Percentiles rank a stretch among this genome's conserved stretches.
Conservation (phyloP, 2,329 filamentous ascomycete species). For the Aspergillus bombycis region DNA sequence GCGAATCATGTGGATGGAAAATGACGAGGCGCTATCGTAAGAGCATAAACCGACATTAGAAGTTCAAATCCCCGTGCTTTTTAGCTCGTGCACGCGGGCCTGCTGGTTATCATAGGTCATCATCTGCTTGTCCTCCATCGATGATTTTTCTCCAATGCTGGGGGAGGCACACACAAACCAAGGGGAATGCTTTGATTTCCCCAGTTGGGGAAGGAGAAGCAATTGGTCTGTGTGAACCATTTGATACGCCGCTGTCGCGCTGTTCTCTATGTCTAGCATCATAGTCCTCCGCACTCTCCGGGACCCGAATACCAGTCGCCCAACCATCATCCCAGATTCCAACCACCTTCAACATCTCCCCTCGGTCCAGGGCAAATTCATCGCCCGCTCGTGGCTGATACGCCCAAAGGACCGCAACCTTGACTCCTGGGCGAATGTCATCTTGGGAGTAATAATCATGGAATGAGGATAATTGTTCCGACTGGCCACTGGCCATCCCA, state of each 20-base stretch:
- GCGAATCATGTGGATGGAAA: conserved; percentile 13
- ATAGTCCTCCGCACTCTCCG: conserved; percentile 87
- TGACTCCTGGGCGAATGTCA: conserved; percentile 89
- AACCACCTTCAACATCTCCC: conserved; percentile 97
- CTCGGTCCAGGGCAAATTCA: conserved; percentile 89
- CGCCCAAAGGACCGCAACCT: conserved; percentile 90
- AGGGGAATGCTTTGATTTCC: conserved; percentile 96
- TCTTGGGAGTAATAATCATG: conserved; percentile 99
- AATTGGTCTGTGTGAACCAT: conserved; percentile 66
- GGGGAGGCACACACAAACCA: conserved; percentile 93
- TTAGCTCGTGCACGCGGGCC: conserved; percentile 17
- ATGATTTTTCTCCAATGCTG: conserved; percentile 98
- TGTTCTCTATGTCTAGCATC: conserved; percentile 75
- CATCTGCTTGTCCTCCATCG: conserved; percentile 68
- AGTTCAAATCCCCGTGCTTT: conserved; percentile 12
- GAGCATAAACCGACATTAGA: conserved; percentile 38
- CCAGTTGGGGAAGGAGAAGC: conserved; percentile 68
- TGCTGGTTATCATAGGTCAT: conserved; percentile 23
- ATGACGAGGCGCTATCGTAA: conserved; percentile 39
- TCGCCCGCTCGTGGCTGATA: conserved; percentile 93
- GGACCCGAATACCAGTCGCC: conserved; percentile 87
- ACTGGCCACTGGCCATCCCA: conserved; percentile 83
- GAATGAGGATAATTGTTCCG: conserved; percentile 93
- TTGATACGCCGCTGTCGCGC: conserved; percentile 90
- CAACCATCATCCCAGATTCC: conserved; percentile 99